Evolutionary conservation across 2,329 filamentous ascomycete genomes (phyloP), one percentile per base, ranked within the genome.

Genomic region (Pseudopyricularia cyperi): DNA sequence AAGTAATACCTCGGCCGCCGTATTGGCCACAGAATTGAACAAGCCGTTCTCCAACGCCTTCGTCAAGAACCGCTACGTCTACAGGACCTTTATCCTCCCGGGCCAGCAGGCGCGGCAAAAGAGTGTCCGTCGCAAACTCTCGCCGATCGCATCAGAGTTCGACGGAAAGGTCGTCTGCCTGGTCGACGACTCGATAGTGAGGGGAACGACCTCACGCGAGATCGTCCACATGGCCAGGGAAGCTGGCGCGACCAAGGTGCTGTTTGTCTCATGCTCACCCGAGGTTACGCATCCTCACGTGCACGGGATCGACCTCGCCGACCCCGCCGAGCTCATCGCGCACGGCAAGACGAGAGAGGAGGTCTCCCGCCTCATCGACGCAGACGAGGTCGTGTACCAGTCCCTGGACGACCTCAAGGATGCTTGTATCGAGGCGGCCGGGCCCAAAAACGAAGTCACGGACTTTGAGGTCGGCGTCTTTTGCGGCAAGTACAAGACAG

Each of bases 401-500:
- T 62, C 63, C 8, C 76, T 97, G 1, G 76, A 82, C 1, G 90
- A 94, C 60, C 73, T 97, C n/a, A 83, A 85, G 62, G 80, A 76
- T 30, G 82, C 89, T 0, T 96, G 90, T 62, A 76, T 82, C 2
- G 82, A 89, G 58, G 77, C 87, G 4, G 82, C 80, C 55, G 76
- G 81, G 50, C 70, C 76, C 52, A 68, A 77, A 55, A 69, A 71
- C 33, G 64, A 67, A 34, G 63, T 78, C 59, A 73, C 73, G 8
- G 73, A 83, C 52, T 96, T 96, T 58, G 91, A 97, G 64, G 82
- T 94, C 2, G 90, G 91, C 52, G 90, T 96, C 8, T 96, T 97
- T 71, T 89, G 83, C 62, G 91, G 91, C 46, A 80, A 82, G 57
- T 96, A 96, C 66, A 75, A 87, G 55, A 96, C 91, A 0, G 80